phyloP scores from a whole-genome alignment of 352 stramenopile species.

The Phytophthora fragariaefolia region DNA sequence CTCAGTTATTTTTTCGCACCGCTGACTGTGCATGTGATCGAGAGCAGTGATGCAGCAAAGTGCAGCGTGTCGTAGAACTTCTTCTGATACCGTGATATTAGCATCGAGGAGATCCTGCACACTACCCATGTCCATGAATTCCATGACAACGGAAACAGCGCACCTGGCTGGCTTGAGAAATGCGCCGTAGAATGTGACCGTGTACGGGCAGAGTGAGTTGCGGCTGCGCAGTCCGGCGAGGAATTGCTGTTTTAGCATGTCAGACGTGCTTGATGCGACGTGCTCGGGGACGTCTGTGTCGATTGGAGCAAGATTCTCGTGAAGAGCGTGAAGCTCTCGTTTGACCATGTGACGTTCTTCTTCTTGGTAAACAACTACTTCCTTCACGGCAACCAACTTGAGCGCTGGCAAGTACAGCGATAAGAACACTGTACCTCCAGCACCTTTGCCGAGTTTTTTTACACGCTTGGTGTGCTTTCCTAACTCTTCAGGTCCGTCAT shows the following conservation, averaged over 20 bases:
- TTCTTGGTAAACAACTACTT: slow-evolving; percentile 83
- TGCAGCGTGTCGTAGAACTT: slow-evolving; percentile 73
- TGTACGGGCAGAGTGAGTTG: slow-evolving; percentile 60
- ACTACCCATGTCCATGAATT: slow-evolving; percentile 93
- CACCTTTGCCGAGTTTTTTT: slow-evolving; percentile 82
- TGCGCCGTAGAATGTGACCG: slow-evolving; percentile 91
- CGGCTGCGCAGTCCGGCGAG: slow-evolving; percentile 10
- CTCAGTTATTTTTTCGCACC: slow-evolving; percentile 37
- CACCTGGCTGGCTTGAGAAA: slow-evolving; percentile 80
- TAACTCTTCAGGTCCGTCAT: slow-evolving; percentile 72
- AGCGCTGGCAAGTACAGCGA: slow-evolving; percentile 84
- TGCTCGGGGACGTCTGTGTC: slow-evolving; percentile 14
- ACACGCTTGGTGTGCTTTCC: slow-evolving; percentile 69
- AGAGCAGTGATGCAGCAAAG: slow-evolving; percentile 86
- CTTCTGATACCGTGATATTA: slow-evolving; percentile 54
- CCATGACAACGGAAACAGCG: slow-evolving; percentile 89
- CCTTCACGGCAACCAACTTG: slow-evolving; percentile 89
- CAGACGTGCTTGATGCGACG: background rate
- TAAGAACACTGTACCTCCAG: slow-evolving; percentile 84
- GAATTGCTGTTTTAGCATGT: slow-evolving; percentile 23
- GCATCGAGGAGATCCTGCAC: slow-evolving; percentile 79
- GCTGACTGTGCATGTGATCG: slow-evolving; percentile 82
- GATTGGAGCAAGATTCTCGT: slow-evolving; percentile 83
- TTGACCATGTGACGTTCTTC: slow-evolving; percentile 86
- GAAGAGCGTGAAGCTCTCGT: slow-evolving; percentile 86